phyloP scores from a whole-genome alignment of 768 basidiomycete genomes.

The Brasilioporus rufonigricans region DNA sequence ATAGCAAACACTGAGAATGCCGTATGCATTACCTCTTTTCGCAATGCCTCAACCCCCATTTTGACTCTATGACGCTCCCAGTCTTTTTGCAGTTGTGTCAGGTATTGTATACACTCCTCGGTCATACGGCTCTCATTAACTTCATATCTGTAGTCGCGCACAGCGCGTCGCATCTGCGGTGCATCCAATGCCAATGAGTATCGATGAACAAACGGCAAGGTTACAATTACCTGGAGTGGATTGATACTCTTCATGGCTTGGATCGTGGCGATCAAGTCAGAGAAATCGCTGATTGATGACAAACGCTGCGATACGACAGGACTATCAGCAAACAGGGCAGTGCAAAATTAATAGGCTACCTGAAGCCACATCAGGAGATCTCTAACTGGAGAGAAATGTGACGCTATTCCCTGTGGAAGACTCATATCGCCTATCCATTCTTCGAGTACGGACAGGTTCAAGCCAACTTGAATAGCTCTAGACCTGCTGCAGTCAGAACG shows the following conservation, averaged over 20 bases:
- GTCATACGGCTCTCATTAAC: slow-evolving; percentile 90
- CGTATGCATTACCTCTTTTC: slow-evolving; percentile 62
- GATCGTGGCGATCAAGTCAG: slow-evolving; percentile 84
- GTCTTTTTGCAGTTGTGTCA: slow-evolving; percentile 93
- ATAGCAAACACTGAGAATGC: not conserved
- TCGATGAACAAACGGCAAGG: not conserved
- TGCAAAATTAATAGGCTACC: slow-evolving; percentile 37
- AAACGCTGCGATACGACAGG: slow-evolving; percentile 50
- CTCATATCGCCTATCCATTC: slow-evolving; percentile 88
- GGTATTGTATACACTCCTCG: slow-evolving; percentile 93
- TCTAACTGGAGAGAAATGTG: slow-evolving; percentile 80
- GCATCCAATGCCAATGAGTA: not conserved
- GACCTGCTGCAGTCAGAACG: slow-evolving; percentile 42
- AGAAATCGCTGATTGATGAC: slow-evolving; percentile 85
- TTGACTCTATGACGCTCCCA: slow-evolving; percentile 94
- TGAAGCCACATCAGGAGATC: slow-evolving; percentile 88
- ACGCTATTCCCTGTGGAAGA: slow-evolving; percentile 73
- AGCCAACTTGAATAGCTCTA: slow-evolving; percentile 82
- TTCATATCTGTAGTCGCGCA: slow-evolving; percentile 92
- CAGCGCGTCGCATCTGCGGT: slow-evolving; percentile 83
- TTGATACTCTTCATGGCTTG: slow-evolving; percentile 86
- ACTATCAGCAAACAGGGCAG: slow-evolving; percentile 1
- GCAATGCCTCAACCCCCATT: slow-evolving; percentile 78
- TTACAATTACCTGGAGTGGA: slow-evolving; percentile 71
- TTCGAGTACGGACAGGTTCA: slow-evolving; percentile 83